A percentile compares a stretch with the other conserved stretches of the same genome.
Conservation (phyloP, 2,329 filamentous ascomycete genomes). For the Leptographium galeiforme region DNA sequence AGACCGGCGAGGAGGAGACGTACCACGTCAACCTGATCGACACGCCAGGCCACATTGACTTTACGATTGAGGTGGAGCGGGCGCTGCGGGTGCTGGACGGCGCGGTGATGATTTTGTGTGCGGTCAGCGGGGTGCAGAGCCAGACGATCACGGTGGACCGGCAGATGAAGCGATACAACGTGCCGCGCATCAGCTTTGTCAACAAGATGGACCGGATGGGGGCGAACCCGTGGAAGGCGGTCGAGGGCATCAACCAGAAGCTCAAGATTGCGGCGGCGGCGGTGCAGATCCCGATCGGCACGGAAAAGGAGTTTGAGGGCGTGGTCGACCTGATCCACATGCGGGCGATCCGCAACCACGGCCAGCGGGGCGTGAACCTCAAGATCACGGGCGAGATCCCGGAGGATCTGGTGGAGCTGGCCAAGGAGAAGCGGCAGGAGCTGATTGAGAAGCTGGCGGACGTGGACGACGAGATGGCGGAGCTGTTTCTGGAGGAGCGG, state of each 20-base stretch:
- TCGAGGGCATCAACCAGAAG: slow-evolving; percentile 96
- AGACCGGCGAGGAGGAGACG: slow-evolving; percentile 66
- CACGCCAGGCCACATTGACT: slow-evolving; percentile 96
- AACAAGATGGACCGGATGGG: slow-evolving; percentile 99
- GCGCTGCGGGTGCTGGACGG: slow-evolving; percentile 90
- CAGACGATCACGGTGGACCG: slow-evolving; percentile 97
- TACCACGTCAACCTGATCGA: slow-evolving; percentile 99
- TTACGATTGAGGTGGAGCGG: slow-evolving; percentile 96
- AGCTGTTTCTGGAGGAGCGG: slow-evolving; percentile 81
- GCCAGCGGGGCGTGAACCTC: slow-evolving; percentile 64
- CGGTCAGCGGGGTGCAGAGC: slow-evolving; percentile 91
- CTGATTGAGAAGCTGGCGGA: slow-evolving; percentile 93
- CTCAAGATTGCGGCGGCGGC: slow-evolving; percentile 86
- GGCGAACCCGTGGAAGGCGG: slow-evolving; percentile 91
- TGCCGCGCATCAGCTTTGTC: slow-evolving; percentile 88
- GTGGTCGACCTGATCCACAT: slow-evolving; percentile 87
- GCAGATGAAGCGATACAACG: slow-evolving; percentile 97
- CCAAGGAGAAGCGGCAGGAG: slow-evolving; percentile 66
- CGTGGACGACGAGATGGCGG: slow-evolving; percentile 94
- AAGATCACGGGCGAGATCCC: slow-evolving; percentile 70
- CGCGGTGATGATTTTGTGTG: slow-evolving; percentile 96
- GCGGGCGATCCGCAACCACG: slow-evolving; percentile 89
- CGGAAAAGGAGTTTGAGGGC: slow-evolving; percentile 82
- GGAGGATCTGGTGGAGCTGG: slow-evolving; percentile 60
- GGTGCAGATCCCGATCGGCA: slow-evolving; percentile 85